Percentiles rank a stretch among this genome's conserved stretches.
Evolutionary conservation across 345 rosid species (phyloP).

Genomic region (Salix dunnii): DNA sequence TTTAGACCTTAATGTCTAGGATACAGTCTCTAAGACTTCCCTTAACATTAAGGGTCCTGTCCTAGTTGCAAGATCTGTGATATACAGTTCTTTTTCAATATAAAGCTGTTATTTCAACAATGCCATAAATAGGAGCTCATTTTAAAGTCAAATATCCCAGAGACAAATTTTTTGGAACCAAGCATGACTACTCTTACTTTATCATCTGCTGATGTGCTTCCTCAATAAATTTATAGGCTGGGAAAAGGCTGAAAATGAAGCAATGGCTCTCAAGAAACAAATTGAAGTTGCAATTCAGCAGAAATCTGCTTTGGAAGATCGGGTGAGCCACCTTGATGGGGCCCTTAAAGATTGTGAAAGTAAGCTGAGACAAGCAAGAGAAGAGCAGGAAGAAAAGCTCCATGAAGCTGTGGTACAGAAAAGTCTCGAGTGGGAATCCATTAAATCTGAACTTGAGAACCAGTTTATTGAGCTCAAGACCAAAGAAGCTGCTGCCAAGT

Average conservation of each 20-base stretch:
- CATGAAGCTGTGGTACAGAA: slow-evolving; percentile 52
- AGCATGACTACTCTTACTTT: neutral
- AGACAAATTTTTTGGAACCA: neutral
- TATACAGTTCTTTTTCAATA: neutral
- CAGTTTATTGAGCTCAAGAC: slow-evolving; percentile 44
- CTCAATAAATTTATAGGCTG: slow-evolving; percentile 54
- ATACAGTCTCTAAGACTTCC: neutral
- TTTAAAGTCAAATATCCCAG: neutral
- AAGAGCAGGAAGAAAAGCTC: slow-evolving; percentile 72
- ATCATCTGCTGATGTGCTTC: neutral
- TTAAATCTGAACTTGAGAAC: slow-evolving; percentile 48
- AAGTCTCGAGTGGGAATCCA: slow-evolving; percentile 56
- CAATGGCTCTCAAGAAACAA: slow-evolving; percentile 55
- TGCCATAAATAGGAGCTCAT: neutral
- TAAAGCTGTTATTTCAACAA: neutral
- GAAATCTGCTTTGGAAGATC: slow-evolving; percentile 57
- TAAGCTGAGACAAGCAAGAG: slow-evolving; percentile 83
- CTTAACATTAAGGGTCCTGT: neutral
- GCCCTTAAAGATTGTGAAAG: slow-evolving; percentile 94
- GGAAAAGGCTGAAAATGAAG: slow-evolving; percentile 97
- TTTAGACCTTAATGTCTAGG: neutral
- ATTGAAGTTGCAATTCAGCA: slow-evolving; percentile 56
- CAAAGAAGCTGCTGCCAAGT: slow-evolving; percentile 36
- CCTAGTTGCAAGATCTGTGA: neutral
- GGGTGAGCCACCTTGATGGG: slow-evolving; percentile 80